Conservation (phyloP, 305 asterid genomes). For the Solanum hybrid region DNA sequence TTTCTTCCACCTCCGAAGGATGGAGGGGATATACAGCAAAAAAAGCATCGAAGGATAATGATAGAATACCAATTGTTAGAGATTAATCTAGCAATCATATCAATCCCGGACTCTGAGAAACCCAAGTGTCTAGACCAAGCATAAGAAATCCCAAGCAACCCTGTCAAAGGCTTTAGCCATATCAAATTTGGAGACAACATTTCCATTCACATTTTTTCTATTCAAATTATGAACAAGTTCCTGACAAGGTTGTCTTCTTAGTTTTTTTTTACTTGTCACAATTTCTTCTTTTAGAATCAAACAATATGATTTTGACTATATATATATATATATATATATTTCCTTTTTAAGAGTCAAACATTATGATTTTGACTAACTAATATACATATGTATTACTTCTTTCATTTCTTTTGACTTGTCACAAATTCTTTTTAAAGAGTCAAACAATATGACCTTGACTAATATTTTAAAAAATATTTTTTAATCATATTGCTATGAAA, state of each 20-base stretch:
- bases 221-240: no score
- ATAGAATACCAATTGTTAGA: neutral
- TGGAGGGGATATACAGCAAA: no score
- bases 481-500: neutral
- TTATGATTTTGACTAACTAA: no score
- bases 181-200: neutral
- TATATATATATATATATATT: no score
- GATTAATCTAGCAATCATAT: neutral
- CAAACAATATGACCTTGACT: neutral
- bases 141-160: neutral
- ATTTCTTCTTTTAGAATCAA: no score
- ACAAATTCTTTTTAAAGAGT: neutral
- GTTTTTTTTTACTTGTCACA: no score
- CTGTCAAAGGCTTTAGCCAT: neutral
- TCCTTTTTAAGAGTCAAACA: no score
- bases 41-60: no score
- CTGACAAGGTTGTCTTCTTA: no score
- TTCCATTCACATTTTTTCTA: no score
- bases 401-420: neutral
- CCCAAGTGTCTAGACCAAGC: neutral
- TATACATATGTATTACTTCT: neutral
- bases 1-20: no score
- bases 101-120: neutral
- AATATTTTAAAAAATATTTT: neutral
- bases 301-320: no score